These are phyloP conservation scores for Leucosporidium yakuticum DNA, from an alignment of 768 basidiomycete species.

Conservation along the genomic window DNA sequence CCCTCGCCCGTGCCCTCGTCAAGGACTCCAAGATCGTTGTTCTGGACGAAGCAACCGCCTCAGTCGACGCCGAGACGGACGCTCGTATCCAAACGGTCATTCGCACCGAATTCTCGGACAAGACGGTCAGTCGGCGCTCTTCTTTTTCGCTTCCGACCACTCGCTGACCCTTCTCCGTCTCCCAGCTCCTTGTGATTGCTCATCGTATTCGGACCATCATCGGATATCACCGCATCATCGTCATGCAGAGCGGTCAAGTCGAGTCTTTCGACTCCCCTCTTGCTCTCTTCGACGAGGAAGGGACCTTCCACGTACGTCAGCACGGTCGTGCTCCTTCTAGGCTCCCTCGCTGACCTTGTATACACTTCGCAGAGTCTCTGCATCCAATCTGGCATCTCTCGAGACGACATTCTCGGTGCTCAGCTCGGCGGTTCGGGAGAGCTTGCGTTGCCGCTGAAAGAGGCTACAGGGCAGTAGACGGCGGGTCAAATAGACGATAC, in stretches of 20 bases:
- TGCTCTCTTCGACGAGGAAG: slow-evolving; percentile 25
- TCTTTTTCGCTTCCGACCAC: background rate
- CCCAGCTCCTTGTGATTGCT: background rate
- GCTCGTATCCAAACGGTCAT: slow-evolving; percentile 87
- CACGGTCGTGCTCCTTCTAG: too few species aligned
- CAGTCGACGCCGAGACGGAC: slow-evolving; percentile 62
- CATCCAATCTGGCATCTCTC: too few species aligned
- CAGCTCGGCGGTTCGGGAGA: too few species aligned
- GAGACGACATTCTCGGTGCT: too few species aligned
- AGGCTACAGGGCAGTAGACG: too few species aligned
- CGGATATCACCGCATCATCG: slow-evolving; percentile 36
- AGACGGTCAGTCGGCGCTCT: slow-evolving; percentile 48
- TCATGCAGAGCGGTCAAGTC: slow-evolving; percentile 29
- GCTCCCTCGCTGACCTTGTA: too few species aligned
- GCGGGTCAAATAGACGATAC: too few species aligned
- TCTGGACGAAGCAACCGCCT: slow-evolving; percentile 52
- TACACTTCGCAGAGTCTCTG: too few species aligned
- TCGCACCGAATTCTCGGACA: slow-evolving; percentile 65
- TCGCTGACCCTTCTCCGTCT: background rate
- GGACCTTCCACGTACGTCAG: too few species aligned
- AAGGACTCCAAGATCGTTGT: slow-evolving; percentile 78
- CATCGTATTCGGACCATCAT: background rate
- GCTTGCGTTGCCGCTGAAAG: too few species aligned
- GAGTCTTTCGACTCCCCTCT: slow-evolving; percentile 35
- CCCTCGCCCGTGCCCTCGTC: slow-evolving; percentile 80